phyloP scores from a whole-genome alignment of 352 stramenopile genomes.

The Globisporangium spinosum region DNA sequence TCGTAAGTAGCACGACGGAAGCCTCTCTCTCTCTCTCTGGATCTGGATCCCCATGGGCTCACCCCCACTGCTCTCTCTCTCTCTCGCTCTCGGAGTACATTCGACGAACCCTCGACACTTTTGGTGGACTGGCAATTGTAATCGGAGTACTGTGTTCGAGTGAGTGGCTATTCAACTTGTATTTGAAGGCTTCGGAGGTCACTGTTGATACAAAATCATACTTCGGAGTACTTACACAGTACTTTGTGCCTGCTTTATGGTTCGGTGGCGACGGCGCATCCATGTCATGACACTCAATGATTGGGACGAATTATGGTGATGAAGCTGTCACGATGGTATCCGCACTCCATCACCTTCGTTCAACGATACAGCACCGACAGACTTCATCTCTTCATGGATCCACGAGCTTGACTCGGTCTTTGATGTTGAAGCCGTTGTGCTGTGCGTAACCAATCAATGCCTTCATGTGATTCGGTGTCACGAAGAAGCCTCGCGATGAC shows the following conservation, averaged over 20 bases:
- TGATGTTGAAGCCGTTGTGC: background rate
- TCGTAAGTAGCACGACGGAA: background rate
- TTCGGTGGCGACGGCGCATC: conserved; percentile 1
- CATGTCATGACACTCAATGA: background rate
- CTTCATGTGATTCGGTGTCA: background rate
- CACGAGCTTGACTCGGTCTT: background rate
- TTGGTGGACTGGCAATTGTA: background rate
- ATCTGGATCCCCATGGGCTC: too few species aligned
- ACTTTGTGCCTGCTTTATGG: background rate
- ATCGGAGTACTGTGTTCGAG: background rate
- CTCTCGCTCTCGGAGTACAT: background rate
- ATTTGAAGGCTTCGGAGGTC: background rate
- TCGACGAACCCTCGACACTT: background rate
- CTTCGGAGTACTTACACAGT: background rate
- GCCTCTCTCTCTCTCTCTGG: too few species aligned
- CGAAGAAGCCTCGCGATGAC: background rate
- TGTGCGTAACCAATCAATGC: background rate
- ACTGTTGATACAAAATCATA: background rate
- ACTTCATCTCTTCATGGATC: background rate
- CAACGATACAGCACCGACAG: background rate
- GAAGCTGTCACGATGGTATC: background rate
- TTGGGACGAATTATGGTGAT: background rate
- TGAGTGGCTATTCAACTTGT: too few species aligned
- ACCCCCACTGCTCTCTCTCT: background rate
- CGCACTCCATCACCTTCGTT: conserved; percentile 3